Evolutionary conservation across 208 protist species (phyloP).

Genomic region (Strigomonas culicis): DNA sequence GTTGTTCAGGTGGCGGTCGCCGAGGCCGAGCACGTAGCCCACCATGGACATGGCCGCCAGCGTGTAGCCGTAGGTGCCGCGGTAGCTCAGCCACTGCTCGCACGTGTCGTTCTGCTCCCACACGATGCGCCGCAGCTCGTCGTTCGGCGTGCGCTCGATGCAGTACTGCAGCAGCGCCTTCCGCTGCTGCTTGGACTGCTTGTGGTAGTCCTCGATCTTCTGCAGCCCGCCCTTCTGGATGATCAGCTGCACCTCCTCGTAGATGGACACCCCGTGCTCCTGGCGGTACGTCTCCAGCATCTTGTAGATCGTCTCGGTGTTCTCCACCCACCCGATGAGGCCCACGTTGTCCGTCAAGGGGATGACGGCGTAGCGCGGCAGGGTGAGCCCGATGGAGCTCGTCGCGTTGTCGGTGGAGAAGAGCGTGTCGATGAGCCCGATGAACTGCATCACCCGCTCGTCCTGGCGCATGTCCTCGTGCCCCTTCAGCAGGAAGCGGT

Average conservation of each 20-base stretch:
- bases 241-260: conserved; percentile 86
- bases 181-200: conserved; percentile 64
- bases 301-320: conserved; percentile 96
- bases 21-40: conserved; percentile 98
- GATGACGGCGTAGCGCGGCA: conserved; percentile 97
- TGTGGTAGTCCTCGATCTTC: conserved; percentile 86
- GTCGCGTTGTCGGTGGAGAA: conserved; percentile 86
- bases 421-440: conserved; percentile 99
- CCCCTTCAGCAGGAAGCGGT: conserved; percentile 99
- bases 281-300: conserved; percentile 80
- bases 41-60: conserved; percentile 99
- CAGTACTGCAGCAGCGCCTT: conserved; percentile 91
- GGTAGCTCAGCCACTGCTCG: conserved; percentile 98
- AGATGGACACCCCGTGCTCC: conserved; percentile 70
- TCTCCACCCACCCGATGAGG: conserved; percentile 99
- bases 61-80: conserved; percentile 98
- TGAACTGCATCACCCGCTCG: conserved; percentile 99
- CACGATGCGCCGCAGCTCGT: conserved; percentile 95
- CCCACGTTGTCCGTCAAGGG: conserved; percentile 99
- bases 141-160: conserved; percentile 92
- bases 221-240: conserved; percentile 55
- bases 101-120: conserved; percentile 97
- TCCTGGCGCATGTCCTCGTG: conserved; percentile 98
- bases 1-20: conserved; percentile 99
- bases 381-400: conserved; percentile 88